Evolutionary conservation across 169 alveolate genomes (phyloP), one percentile per base, ranked within the genome.

Genomic region (Amoebophrya sp.): DNA sequence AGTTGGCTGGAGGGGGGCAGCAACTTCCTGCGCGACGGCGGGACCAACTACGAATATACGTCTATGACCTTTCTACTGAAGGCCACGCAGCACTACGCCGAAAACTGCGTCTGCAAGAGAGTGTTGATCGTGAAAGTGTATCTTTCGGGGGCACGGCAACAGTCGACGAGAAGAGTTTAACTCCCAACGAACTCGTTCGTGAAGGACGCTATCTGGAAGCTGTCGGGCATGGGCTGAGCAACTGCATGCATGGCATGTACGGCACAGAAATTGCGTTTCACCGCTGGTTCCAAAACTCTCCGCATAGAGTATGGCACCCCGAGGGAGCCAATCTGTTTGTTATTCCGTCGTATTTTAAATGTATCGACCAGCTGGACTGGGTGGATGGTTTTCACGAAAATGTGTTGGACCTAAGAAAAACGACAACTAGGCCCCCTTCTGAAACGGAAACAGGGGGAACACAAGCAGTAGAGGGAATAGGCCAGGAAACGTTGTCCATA

Each of bases 231-330:
- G 65, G 65, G 65, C 65, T 47, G 29, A 47, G 65, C 65, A 47
- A 89, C 77, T 92, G 94, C 90, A 33, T 40, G 24, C 90, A 90
- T 78, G 94, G 94, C 90, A 93, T 93, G 94, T 93, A 93, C 90
- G 94, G 93, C 90, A 93, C 93, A 0, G 94, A 93, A 40, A 78
- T 93, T 90, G 41, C 78, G 34, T 90, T 93, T 41, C 94, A 90
- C 54, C 55, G 91, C 39, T 77, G 47, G 40, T 39, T 90, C 47
- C n/a, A 41, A 14, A 40, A 47, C 65, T 77, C 91, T 6, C 41
- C 89, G 0, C 90, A 41, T 0, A 41, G 94, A 65, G 54, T 39
- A 24, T 54, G n/a, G 6, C 38, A 10, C 29, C 91, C 91, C 33
- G 65, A 39, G 0, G 76, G 6, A 23, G 91, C 91, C 40, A 39